Percentiles rank a stretch among this genome's conserved stretches.
These are phyloP conservation scores for Scenedesmus sp. DNA, from an alignment of 163 green algal genomes.

Conservation along the genomic window DNA sequence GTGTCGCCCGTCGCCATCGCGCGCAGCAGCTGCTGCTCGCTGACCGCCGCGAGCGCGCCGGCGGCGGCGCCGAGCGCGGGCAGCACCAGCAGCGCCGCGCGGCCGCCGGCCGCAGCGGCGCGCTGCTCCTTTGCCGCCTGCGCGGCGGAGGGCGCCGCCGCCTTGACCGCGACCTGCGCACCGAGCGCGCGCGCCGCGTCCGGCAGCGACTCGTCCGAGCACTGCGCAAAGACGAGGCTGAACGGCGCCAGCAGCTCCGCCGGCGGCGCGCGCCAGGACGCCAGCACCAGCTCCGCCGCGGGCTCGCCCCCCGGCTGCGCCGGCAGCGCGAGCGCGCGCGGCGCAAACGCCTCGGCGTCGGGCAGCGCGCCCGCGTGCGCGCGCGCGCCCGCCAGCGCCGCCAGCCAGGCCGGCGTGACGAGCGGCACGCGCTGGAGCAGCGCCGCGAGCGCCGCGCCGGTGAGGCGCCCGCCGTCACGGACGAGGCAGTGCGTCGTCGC, in stretches of 20 bases:
- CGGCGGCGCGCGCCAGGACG: background rate
- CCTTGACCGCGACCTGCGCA: no score
- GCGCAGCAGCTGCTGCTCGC: conserved; percentile 2
- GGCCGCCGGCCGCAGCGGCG: no score
- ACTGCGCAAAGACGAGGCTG: conserved; percentile 4
- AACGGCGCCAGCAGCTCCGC: background rate
- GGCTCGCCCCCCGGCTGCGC: background rate
- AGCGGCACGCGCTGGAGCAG: conserved; percentile 13
- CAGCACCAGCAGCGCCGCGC: no score
- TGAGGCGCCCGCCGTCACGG: background rate
- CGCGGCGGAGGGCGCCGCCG: no score
- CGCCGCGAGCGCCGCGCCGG: background rate
- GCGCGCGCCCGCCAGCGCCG: background rate
- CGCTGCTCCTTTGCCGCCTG: no score
- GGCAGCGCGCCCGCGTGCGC: background rate
- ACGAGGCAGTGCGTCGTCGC: background rate
- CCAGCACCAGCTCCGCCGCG: background rate
- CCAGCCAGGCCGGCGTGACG: conserved; percentile 8
- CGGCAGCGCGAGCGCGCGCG: conserved; percentile 6
- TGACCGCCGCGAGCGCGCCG: no score
- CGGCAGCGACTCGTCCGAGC: no score
- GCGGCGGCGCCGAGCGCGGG: no score
- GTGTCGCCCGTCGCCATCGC: background rate
- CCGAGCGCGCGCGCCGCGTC: no score
- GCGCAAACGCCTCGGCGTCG: background rate